A percentile compares a stretch with the other conserved stretches of the same genome.
phyloP scores from a whole-genome alignment of 176 grass and related monocot genomes.

The Aegilops longissima region DNA sequence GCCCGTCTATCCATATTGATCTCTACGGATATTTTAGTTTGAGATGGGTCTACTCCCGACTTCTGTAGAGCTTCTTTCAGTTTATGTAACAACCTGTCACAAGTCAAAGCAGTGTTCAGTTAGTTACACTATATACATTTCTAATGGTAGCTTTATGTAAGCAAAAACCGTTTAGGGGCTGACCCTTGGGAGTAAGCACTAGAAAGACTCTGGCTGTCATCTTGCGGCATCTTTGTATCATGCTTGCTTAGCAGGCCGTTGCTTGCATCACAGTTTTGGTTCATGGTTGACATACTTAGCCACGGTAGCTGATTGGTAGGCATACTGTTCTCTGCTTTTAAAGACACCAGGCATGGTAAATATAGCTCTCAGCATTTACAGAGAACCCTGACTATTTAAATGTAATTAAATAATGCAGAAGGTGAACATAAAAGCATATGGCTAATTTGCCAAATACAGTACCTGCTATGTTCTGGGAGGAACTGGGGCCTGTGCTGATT shows the following conservation, averaged over 20 bases:
- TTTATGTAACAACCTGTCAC: conserved; percentile 47
- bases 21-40: conserved; percentile 65
- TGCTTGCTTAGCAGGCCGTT: conserved; percentile 27
- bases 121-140: conserved; percentile 10
- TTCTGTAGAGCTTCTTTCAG: conserved; percentile 54
- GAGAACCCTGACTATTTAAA: not conserved
- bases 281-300: conserved; percentile 46
- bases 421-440: not conserved
- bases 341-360: not conserved
- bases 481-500: conserved; percentile 7
- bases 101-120: not conserved
- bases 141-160: not conserved
- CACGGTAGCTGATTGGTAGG: conserved; percentile 36
- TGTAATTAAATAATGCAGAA: not conserved
- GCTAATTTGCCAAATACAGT: conserved; percentile 31
- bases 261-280: conserved; percentile 21
- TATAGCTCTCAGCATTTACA: conserved; percentile 5
- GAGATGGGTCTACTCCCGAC: conserved; percentile 67
- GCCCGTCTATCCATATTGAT: conserved; percentile 51
- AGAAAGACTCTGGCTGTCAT: conserved; percentile 43
- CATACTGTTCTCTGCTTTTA: conserved; percentile 35
- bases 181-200: conserved; percentile 70
- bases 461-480: conserved; percentile 20
- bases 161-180: not conserved
- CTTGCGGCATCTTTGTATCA: conserved; percentile 14